Percentiles rank a stretch among this genome's conserved stretches.
Evolutionary conservation across 2,329 filamentous ascomycete species (phyloP).

Genomic region (Pseudogymnoascus sp.): DNA sequence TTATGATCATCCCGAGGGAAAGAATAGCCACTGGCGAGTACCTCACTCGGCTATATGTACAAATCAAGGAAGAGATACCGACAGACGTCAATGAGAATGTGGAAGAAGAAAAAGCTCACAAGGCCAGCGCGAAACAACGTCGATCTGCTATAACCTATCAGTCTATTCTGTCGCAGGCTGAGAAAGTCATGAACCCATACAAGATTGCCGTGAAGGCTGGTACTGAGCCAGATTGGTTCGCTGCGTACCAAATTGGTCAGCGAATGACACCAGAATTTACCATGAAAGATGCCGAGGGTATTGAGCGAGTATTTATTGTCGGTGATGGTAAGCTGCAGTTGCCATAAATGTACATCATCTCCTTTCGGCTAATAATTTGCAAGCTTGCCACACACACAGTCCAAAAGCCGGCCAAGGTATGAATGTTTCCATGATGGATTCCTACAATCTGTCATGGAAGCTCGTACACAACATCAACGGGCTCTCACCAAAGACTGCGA

Average conservation of each 20-base stretch:
- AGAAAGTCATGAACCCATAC: constrained; percentile 52
- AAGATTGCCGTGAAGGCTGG: constrained; percentile 56
- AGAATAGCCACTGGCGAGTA: constrained; percentile 31
- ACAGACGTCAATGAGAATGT: constrained; percentile 31
- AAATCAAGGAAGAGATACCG: constrained; percentile 39
- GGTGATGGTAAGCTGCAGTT: constrained; percentile 32
- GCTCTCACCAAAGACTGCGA: constrained; percentile 25
- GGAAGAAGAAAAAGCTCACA: constrained; percentile 17
- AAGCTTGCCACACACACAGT: constrained; percentile 51
- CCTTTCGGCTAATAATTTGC: constrained; percentile 21
- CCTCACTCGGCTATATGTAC: constrained; percentile 56
- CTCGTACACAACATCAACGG: constrained; percentile 39
- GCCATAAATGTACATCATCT: constrained; percentile 52
- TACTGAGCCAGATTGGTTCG: constrained; percentile 61
- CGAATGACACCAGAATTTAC: constrained; percentile 47
- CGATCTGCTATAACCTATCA: constrained; percentile 43
- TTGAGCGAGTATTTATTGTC: constrained; percentile 45
- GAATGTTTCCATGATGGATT: constrained; percentile 52
- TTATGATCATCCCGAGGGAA: constrained; percentile 61
- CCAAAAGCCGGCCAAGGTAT: constrained; percentile 58
- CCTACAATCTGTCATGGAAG: constrained; percentile 58
- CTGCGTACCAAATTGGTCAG: constrained; percentile 51
- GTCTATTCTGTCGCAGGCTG: constrained; percentile 61
- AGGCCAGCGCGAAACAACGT: constrained; percentile 26
- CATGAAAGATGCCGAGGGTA: constrained; percentile 16